Base-by-base conservation (phyloP, 345 rosid species). In the Combretum micranthum region DNA sequence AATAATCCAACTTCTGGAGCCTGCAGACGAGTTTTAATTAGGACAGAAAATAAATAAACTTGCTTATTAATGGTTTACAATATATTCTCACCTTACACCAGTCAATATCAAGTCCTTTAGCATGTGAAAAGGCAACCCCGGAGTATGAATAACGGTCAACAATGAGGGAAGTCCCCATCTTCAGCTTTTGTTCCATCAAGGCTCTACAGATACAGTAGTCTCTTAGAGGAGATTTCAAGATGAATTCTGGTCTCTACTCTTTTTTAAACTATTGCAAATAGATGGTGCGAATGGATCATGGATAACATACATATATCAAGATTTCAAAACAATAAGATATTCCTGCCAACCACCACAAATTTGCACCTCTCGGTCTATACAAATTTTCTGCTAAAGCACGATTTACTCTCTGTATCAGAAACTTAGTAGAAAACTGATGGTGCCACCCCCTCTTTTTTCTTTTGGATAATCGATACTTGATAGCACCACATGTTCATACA, bases 111-210 rank as follows among this genome's bases (percentile, higher is more conserved):
- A 92, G 87, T 68, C 96, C 98, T 78, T 88, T 92, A 21, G 97
- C 98, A 62, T 90, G 72, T 13, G 97, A 86, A 77, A 92, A 88
- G 46, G 96, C 98, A 26, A 86, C 95, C 43, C 97, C 94, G 18
- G 98, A 86, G 68, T 84, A 93, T 2, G 96, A 89, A 66, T 93
- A 89, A 47, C 96, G 96, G 59, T 93, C 97, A 18, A 89, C 85
- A 25, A 89, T 71, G 49, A 93, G 86, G 17, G 94, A 83, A 3
- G 80, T 85, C 48, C 99, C 99, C 26, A 68, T 43, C 72, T 64
- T 83, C 68, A 93, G 78, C 70, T 83, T 80, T 43, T 68, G 71
- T 74, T 89, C 96, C 99, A 93, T 89, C 75, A 81, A 50, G 26
- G 84, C 79, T 64, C 97, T 93, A 80, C 74, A 72, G 70, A 69